Evolutionary conservation across 805 yeast genomes (phyloP).

Genomic region (Clavispora carvajalis): DNA sequence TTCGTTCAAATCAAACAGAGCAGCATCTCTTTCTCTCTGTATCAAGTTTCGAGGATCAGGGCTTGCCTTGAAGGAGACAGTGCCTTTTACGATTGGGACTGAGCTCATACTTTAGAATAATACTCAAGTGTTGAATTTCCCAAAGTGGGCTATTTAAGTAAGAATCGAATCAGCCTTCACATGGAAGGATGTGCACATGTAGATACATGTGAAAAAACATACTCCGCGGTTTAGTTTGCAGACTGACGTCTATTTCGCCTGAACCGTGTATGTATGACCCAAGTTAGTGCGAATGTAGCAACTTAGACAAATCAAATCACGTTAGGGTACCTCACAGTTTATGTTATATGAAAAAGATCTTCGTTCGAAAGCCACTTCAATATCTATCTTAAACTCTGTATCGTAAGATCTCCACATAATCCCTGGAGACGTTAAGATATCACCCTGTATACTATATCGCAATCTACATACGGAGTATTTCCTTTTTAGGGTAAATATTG

Average conservation of each 20-base stretch:
- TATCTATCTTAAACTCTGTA: no score
- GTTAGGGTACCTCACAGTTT: no score
- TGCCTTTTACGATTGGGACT: constrained; percentile 6
- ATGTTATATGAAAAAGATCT: no score
- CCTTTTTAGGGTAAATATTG: no score
- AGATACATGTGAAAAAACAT: background rate
- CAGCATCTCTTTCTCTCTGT: constrained; percentile 40
- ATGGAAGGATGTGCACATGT: background rate
- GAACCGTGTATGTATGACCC: no score
- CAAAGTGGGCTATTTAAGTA: background rate
- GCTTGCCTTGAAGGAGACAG: constrained; percentile 15
- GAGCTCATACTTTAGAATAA: background rate
- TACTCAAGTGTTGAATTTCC: background rate
- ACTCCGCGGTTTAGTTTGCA: background rate
- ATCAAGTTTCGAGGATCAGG: constrained; percentile 32
- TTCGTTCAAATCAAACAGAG: constrained; percentile 28
- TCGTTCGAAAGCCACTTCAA: no score
- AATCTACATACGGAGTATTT: no score
- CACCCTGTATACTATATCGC: no score
- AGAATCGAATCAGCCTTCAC: background rate
- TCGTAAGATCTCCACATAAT: no score
- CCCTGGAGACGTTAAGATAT: no score
- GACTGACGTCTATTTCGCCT: background rate
- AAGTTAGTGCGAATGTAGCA: no score
- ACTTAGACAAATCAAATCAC: no score